Evolutionary conservation across 495 filamentous ascomycete species (phyloP).

Genomic region (Lophiostoma macrostomum): DNA sequence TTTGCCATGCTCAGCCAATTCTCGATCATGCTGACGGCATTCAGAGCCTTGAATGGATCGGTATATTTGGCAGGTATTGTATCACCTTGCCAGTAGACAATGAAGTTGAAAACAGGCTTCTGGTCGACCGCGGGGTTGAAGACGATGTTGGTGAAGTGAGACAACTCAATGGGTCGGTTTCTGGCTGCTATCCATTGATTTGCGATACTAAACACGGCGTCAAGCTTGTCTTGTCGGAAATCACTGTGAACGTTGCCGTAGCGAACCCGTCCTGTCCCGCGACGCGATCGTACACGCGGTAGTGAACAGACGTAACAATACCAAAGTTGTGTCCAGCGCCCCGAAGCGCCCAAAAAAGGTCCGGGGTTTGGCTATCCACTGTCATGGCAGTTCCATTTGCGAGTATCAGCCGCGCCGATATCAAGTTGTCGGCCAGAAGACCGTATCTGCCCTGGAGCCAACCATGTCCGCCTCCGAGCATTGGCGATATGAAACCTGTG

Average conservation of each 20-base stretch:
- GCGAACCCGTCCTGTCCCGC: conserved; percentile 49
- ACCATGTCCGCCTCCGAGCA: conserved; percentile 62
- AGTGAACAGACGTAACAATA: conserved; percentile 50
- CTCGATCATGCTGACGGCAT: background rate
- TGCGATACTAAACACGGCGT: conserved; percentile 47
- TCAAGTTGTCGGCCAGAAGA: conserved; percentile 57
- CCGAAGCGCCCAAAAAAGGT: too few relatives aligned
- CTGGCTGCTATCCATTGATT: conserved; percentile 38
- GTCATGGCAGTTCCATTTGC: conserved; percentile 50
- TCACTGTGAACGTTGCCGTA: conserved; percentile 46
- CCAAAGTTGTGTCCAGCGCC: conserved; percentile 65
- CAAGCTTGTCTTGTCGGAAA: conserved; percentile 50
- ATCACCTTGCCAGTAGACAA: background rate
- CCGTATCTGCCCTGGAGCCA: conserved; percentile 58
- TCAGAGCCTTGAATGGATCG: background rate
- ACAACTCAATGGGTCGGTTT: background rate
- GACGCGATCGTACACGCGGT: conserved; percentile 52
- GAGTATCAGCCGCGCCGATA: conserved; percentile 54
- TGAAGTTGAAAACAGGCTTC: background rate
- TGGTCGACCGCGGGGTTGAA: too few relatives aligned
- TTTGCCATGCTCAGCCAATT: background rate
- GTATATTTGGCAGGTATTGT: background rate
- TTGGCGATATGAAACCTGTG: conserved; percentile 53
- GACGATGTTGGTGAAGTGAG: conserved; percentile 1
- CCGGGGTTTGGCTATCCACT: conserved; percentile 40